Conservation (phyloP, 257 asterid genomes). For the Parsonsia alboflavescens region DNA sequence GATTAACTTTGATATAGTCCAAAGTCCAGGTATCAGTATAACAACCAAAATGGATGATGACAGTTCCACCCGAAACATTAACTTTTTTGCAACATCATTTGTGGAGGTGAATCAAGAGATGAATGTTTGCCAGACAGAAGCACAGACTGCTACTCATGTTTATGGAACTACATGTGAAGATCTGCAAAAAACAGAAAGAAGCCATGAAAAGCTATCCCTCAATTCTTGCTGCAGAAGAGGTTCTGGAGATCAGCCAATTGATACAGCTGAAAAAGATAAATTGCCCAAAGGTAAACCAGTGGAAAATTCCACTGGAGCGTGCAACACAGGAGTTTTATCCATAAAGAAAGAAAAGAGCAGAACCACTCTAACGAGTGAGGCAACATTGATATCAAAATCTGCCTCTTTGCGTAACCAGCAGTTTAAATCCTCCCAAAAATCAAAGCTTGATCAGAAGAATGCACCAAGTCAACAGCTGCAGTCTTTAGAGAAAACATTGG, state of each 20-base stretch:
- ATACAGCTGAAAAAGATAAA: slow-evolving; percentile 15
- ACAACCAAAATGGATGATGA: slow-evolving; percentile 23
- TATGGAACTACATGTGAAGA: slow-evolving; percentile 27
- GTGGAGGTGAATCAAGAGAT: slow-evolving; percentile 31
- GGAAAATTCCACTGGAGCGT: slow-evolving; percentile 13
- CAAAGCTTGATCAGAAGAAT: slow-evolving; percentile 27
- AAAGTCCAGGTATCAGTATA: slow-evolving; percentile 24
- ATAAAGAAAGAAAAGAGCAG: slow-evolving; percentile 22
- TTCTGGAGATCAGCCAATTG: slow-evolving; percentile 23
- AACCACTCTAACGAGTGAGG: slow-evolving; percentile 23
- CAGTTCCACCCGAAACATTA: slow-evolving; percentile 14
- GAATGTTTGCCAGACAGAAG: slow-evolving; percentile 24
- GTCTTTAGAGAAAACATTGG: slow-evolving; percentile 21
- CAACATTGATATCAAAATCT: slow-evolving; percentile 8
- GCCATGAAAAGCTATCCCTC: slow-evolving; percentile 19
- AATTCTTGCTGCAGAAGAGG: slow-evolving; percentile 27
- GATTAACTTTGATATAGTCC: slow-evolving; percentile 16
- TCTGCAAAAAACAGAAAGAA: slow-evolving; percentile 14
- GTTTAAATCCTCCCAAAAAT: slow-evolving; percentile 20
- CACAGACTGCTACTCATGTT: slow-evolving; percentile 21
- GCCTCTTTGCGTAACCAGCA: slow-evolving; percentile 19
- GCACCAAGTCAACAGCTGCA: slow-evolving; percentile 14
- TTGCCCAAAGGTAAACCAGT: slow-evolving; percentile 20
- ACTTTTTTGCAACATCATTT: slow-evolving; percentile 23
- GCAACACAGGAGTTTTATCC: slow-evolving; percentile 12